Evolutionary conservation across 306 rosid genomes (phyloP).

Genomic region (Prosopis cineraria): DNA sequence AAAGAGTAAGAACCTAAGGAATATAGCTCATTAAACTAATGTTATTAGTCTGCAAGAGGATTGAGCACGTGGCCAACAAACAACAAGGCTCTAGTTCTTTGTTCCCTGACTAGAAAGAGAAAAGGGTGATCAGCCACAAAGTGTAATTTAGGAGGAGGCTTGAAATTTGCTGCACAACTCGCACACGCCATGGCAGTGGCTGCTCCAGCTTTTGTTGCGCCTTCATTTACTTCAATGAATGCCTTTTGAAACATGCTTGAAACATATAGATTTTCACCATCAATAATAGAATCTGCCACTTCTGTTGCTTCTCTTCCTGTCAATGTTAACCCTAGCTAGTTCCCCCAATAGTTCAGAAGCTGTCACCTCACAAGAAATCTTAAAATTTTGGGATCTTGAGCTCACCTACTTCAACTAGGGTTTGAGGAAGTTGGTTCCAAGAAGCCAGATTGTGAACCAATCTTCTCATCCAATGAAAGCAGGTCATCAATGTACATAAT

Average conservation of each 20-base stretch:
- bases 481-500: slow-evolving; percentile 68
- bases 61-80: slow-evolving; percentile 75
- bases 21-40: neutral
- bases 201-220: slow-evolving; percentile 83
- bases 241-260: slow-evolving; percentile 63
- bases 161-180: neutral
- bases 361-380: slow-evolving; percentile 64
- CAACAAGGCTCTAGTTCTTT: slow-evolving; percentile 58
- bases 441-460: slow-evolving; percentile 55
- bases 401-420: slow-evolving; percentile 50
- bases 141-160: slow-evolving; percentile 36
- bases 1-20: too few species aligned
- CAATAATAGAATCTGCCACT: slow-evolving; percentile 59
- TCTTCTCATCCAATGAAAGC: slow-evolving; percentile 57
- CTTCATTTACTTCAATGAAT: slow-evolving; percentile 80
- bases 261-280: slow-evolving; percentile 45
- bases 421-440: slow-evolving; percentile 53
- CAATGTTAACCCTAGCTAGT: slow-evolving; percentile 62
- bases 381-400: slow-evolving; percentile 77
- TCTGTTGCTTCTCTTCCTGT: slow-evolving; percentile 64
- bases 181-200: slow-evolving; percentile 28
- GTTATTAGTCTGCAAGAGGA: slow-evolving; percentile 52
- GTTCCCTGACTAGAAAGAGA: slow-evolving; percentile 67
- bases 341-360: slow-evolving; percentile 51
- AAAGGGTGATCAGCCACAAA: slow-evolving; percentile 86